Evolutionary conservation across 805 yeast genomes (phyloP), one percentile per base, ranked within the genome.

Genomic region (Candida germanica): DNA sequence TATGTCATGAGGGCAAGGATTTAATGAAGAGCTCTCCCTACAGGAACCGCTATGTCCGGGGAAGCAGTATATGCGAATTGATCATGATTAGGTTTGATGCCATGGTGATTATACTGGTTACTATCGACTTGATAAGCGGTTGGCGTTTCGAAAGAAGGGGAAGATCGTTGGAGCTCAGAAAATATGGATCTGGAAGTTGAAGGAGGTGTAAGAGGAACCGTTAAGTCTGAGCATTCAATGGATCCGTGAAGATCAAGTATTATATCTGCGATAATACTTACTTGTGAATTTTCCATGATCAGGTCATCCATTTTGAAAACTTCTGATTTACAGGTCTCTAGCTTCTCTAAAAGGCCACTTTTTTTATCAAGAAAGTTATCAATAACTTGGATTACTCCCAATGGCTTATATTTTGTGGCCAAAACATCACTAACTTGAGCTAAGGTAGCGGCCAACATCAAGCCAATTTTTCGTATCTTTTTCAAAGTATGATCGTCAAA

Each of bases 311-410:
- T n/a, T 4, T 31, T 8, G 13, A 11, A 3, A 6, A 31, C 19
- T 6, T 31, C 31, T 10, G 16, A 25, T 11, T 31, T 23, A 12
- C 14, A 19, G 4, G 28, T 13, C 11, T 23, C 17, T 9, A 33
- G 18, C 11, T 30, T 27, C 15, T 34, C 33, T 15, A 39, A 31
- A 14, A 26, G 19, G n/a, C n/a, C n/a, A n/a, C n/a, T n/a, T n/a
- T n/a, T n/a, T n/a, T n/a, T n/a, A n/a, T n/a, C n/a, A n/a, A n/a
- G n/a, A n/a, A 52, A 46, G 43, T 51, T 47, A 9, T 29, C 56
- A 15, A 66, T 49, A 13, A 73, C 78, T 12, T 69, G 70, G n/a
- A 73, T 64, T 9, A 76, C 82, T 1, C 82, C 82, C 33, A 74
- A 50, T 20, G 61, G 63, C 24, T 72, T 63, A 47, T 75, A 72